Base-by-base conservation (phyloP, 1,284 basidiomycete genomes). In the Moesziomyces antarcticus region DNA sequence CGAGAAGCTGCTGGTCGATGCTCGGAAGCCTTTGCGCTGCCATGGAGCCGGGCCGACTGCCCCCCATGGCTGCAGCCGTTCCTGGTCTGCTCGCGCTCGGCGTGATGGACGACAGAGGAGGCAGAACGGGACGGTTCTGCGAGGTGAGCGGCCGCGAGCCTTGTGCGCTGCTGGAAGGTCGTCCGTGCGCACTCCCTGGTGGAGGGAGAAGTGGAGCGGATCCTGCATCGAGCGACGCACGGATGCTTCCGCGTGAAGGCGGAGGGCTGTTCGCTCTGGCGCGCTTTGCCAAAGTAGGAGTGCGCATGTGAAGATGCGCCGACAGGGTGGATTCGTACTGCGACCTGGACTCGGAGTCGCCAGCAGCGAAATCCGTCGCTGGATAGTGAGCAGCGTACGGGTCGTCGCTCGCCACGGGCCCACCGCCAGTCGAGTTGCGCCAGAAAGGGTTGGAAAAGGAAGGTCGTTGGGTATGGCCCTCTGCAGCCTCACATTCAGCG, bases 231-330 rank as follows among this genome's bases (percentile, higher is more conserved):
- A 63, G 53, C n/a, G 64, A 70, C 2, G 49, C 59, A 13, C 71
- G 75, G 25, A 60, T 48, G 50, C 59, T 67, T 37, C 59, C 66
- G 5, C 73, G 67, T 16, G 73, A 67, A 3, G 68, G 59, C 22
- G 72, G 72, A 16, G 71, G 71, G 30, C 73, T 75, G 56, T 18
- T 48, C 30, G 67, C 64, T 11, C 73, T 58, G 14, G 45, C 49
- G 25, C 68, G 62, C 43, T 68, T 71, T 13, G 69, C 61, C 52
- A 73, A 51, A 2, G 71, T 71, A 1, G 71, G 72, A 6, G 69
- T 75, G 10, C 77, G 68, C 75, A 79, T 77, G 49, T 77, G 77
- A 18, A 79, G 53, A 47, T 77, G 73, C 5, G 75, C 75, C 0
- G 75, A 74, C 16, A 81, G 50, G 9, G 75, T 79, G 21, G 72